phyloP scores from a whole-genome alignment of 1,284 basidiomycete genomes.

The Cystobasidium pallidum region DNA sequence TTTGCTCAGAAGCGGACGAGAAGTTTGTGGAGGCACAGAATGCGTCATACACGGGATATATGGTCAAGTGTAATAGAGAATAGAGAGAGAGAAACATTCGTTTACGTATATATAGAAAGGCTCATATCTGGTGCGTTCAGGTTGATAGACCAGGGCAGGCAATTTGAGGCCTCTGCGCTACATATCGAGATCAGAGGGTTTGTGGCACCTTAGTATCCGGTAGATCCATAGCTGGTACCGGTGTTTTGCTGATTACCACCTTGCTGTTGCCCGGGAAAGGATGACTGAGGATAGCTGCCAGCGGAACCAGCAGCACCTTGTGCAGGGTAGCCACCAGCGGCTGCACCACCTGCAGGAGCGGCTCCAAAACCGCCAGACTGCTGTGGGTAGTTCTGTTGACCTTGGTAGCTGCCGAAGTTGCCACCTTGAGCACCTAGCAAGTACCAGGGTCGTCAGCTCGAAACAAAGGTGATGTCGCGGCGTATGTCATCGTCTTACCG shows the following conservation, averaged over 20 bases:
- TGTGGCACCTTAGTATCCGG: neutral
- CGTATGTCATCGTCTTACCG: slow-evolving; percentile 5
- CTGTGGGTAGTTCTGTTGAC: slow-evolving; percentile 38
- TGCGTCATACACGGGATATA: neutral
- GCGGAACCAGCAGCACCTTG: slow-evolving; percentile 3
- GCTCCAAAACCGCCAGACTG: slow-evolving; percentile 6
- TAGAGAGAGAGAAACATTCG: neutral
- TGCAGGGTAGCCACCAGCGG: neutral
- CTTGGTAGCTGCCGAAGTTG: slow-evolving; percentile 24
- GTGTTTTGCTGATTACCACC: slow-evolving; percentile 16
- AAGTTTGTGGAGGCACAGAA: neutral
- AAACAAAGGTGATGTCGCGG: neutral
- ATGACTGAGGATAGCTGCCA: slow-evolving; percentile 17
- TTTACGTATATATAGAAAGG: no score
- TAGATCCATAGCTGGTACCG: slow-evolving; percentile 14
- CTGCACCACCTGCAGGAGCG: neutral
- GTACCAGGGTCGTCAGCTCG: neutral
- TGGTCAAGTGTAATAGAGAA: neutral
- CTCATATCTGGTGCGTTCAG: no score
- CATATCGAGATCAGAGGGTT: neutral
- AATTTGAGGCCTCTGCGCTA: neutral
- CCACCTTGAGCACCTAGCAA: slow-evolving; percentile 34
- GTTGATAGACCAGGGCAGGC: no score
- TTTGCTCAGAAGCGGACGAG: slow-evolving; percentile 6
- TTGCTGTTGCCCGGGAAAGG: slow-evolving; percentile 9